Conservation (phyloP, 805 yeast genomes). For the Cyberlindnera mississippiensis region DNA sequence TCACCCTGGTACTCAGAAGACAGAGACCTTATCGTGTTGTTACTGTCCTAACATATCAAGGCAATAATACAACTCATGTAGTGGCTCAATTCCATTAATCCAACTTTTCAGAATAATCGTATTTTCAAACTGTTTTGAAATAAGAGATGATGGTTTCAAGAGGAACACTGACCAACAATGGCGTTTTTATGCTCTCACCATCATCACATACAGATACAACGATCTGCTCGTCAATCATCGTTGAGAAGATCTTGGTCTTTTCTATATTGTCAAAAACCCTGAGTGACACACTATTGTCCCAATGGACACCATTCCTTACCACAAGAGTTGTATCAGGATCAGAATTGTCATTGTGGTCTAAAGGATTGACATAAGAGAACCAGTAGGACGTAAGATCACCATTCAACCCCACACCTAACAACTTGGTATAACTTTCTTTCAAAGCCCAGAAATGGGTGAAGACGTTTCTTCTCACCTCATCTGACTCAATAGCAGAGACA, state of each 20-base stretch:
- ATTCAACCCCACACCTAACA: slow-evolving; percentile 56
- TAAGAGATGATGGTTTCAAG: slow-evolving; percentile 4
- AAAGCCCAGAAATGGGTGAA: slow-evolving; percentile 72
- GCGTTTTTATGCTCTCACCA: neutral
- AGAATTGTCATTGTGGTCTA: neutral
- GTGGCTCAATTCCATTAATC: no score
- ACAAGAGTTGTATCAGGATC: neutral
- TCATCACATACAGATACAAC: slow-evolving; percentile 13
- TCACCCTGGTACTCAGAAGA: no score
- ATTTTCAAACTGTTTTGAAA: no score
- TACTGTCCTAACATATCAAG: no score
- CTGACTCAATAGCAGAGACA: slow-evolving; percentile 25
- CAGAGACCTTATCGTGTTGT: no score
- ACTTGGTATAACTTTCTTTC: slow-evolving; percentile 73
- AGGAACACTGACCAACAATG: slow-evolving; percentile 7
- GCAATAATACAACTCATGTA: no score
- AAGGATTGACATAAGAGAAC: slow-evolving; percentile 21
- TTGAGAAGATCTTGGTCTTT: slow-evolving; percentile 17
- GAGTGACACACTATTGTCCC: slow-evolving; percentile 9
- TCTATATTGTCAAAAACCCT: slow-evolving; percentile 8
- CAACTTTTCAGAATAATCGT: no score
- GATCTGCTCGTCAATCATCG: slow-evolving; percentile 20
- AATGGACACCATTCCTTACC: neutral
- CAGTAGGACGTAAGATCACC: slow-evolving; percentile 30
- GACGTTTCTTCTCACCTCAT: slow-evolving; percentile 23